Evolutionary conservation across 2,329 filamentous ascomycete species (phyloP).

Genomic region (Phaeophleospora eucalypticola): DNA sequence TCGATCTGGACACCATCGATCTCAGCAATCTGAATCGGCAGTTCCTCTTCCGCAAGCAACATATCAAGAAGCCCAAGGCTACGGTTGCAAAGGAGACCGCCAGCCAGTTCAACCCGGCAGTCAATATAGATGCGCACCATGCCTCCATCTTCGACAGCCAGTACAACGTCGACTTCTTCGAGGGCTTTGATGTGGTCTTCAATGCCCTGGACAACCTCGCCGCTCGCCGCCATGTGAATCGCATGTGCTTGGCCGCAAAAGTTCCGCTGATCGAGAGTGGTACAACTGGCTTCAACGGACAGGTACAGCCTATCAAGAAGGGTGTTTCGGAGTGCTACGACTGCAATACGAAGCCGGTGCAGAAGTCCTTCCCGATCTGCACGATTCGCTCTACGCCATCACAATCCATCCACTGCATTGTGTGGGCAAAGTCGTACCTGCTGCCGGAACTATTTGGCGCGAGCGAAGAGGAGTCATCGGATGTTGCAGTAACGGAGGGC

Average conservation of each 20-base stretch:
- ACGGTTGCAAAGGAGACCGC: conserved; percentile 91
- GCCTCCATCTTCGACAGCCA: conserved; percentile 88
- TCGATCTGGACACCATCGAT: conserved; percentile 97
- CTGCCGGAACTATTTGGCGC: conserved; percentile 90
- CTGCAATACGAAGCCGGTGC: conserved; percentile 81
- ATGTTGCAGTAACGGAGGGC: conserved; percentile 75
- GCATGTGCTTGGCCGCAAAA: conserved; percentile 90
- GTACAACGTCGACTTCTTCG: conserved; percentile 88
- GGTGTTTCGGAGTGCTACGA: conserved; percentile 93
- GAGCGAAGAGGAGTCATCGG: conserved; percentile 77
- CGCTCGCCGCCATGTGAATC: conserved; percentile 89
- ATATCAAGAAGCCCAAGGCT: conserved; percentile 97
- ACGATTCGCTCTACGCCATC: conserved; percentile 95
- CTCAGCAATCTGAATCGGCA: conserved; percentile 96
- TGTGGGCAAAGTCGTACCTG: conserved; percentile 96
- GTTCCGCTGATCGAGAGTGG: conserved; percentile 93
- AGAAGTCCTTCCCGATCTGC: conserved; percentile 92
- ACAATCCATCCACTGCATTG: conserved; percentile 96
- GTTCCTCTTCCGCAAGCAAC: conserved; percentile 92
- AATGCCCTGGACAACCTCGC: conserved; percentile 96
- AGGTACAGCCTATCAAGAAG: conserved; percentile 90
- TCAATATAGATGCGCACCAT: conserved; percentile 83
- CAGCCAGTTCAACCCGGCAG: conserved; percentile 80
- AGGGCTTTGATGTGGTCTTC: conserved; percentile 78
- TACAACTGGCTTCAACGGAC: conserved; percentile 95